Conservation (phyloP, 2,329 filamentous ascomycete genomes). For the Aspergillus pseudoviridinutans region DNA sequence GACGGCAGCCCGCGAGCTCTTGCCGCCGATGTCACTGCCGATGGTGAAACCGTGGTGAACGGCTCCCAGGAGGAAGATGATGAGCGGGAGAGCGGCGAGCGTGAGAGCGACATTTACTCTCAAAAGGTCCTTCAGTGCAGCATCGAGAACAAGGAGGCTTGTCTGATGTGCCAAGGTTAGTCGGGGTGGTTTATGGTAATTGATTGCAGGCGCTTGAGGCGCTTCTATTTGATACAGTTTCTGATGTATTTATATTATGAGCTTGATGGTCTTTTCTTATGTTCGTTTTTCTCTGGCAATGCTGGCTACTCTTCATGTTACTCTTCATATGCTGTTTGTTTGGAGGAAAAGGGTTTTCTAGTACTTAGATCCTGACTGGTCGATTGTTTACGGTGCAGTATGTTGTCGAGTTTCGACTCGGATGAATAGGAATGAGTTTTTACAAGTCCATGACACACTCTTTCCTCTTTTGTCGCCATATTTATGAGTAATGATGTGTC, state of each 20-base stretch:
- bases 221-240: conserved; percentile 13
- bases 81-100: conserved; percentile 65
- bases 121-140: conserved; percentile 89
- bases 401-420: background rate
- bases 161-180: conserved; percentile 96
- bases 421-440: background rate
- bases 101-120: conserved; percentile 91
- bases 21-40: conserved; percentile 62
- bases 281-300: conserved; percentile 8
- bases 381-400: background rate
- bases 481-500: too few species aligned
- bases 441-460: background rate
- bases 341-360: background rate
- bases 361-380: background rate
- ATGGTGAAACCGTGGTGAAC: conserved; percentile 35
- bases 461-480: background rate
- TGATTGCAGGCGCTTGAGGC: background rate
- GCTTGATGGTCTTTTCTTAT: conserved; percentile 24
- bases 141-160: conserved; percentile 94
- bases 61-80: conserved; percentile 59
- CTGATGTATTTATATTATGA: conserved; percentile 31
- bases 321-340: conserved; percentile 1
- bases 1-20: conserved; percentile 37
- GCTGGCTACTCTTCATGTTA: conserved; percentile 2
- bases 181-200: conserved; percentile 1